A percentile compares a stretch with the other conserved stretches of the same genome.
phyloP scores from a whole-genome alignment of 345 rosid genomes.

The Nasturtium officinale region DNA sequence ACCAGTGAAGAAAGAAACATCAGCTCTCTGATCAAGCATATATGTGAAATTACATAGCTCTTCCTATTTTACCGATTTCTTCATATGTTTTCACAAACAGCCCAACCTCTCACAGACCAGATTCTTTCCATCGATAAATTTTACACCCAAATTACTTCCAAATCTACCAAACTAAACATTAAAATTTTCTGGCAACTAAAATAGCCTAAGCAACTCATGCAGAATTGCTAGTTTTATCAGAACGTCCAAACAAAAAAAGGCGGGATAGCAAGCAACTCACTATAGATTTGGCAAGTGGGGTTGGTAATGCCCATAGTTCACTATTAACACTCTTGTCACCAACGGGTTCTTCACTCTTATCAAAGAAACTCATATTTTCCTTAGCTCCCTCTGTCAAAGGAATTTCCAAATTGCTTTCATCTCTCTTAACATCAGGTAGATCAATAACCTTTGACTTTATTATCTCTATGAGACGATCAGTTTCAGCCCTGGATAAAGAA shows the following conservation, averaged over 20 bases:
- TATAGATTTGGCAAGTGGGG: constrained; percentile 51
- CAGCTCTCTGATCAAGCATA: constrained; percentile 12
- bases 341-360: constrained; percentile 45
- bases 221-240: constrained; percentile 20
- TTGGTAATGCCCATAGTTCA: constrained; percentile 48
- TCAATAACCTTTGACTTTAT: constrained; percentile 63
- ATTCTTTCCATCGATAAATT: constrained; percentile 5
- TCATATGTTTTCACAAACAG: constrained; percentile 22
- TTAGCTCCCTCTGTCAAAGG: constrained; percentile 40
- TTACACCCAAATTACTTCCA: constrained; percentile 6
- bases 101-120: constrained; percentile 3
- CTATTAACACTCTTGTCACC: constrained; percentile 47
- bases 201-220: constrained; percentile 19
- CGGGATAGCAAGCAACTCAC: constrained; percentile 48
- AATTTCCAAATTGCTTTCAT: constrained; percentile 36
- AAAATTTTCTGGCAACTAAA: neutral
- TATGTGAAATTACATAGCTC: constrained; percentile 5
- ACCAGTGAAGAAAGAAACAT: constrained; percentile 19
- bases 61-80: constrained; percentile 6
- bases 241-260: neutral
- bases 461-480: constrained; percentile 62
- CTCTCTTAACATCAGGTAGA: constrained; percentile 46
- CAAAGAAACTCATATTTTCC: constrained; percentile 40
- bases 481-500: constrained; percentile 62
- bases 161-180: constrained; percentile 13